phyloP scores from a whole-genome alignment of 768 basidiomycete genomes.

The Termitomyces sp. region DNA sequence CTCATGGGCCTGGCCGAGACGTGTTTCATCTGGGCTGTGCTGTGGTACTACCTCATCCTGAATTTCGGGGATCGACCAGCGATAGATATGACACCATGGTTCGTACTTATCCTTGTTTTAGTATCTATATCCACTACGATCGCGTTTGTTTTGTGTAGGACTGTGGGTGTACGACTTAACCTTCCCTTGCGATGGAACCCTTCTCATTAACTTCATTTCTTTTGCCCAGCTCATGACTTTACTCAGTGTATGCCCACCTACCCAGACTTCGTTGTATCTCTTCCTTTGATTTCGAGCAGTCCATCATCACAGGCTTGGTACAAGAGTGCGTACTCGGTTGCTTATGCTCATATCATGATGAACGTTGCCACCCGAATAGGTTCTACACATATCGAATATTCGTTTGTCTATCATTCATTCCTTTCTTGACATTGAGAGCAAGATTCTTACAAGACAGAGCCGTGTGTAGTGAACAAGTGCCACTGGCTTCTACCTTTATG shows the following conservation, averaged over 20 bases:
- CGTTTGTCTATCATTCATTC: background rate
- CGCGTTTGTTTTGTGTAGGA: background rate
- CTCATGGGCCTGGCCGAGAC: conserved; percentile 32
- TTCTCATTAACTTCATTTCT: background rate
- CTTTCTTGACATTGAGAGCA: background rate
- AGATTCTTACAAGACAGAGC: no score
- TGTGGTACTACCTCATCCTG: conserved; percentile 37
- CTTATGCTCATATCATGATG: no score
- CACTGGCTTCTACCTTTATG: background rate
- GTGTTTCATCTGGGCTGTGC: conserved; percentile 26
- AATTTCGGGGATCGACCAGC: conserved; percentile 33
- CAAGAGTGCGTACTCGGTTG: background rate
- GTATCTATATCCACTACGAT: background rate
- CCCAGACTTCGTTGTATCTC: no score
- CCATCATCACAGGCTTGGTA: background rate
- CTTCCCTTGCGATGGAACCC: background rate
- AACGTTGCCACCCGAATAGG: background rate
- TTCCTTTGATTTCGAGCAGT: background rate
- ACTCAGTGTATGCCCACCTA: background rate
- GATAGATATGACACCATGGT: conserved; percentile 19
- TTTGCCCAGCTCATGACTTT: background rate
- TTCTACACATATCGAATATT: background rate
- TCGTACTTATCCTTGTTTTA: background rate
- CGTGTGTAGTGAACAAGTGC: background rate
- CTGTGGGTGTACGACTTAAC: background rate